phyloP scores from a whole-genome alignment of 176 grass and related monocot genomes.

The Alopecurus myosuroides region DNA sequence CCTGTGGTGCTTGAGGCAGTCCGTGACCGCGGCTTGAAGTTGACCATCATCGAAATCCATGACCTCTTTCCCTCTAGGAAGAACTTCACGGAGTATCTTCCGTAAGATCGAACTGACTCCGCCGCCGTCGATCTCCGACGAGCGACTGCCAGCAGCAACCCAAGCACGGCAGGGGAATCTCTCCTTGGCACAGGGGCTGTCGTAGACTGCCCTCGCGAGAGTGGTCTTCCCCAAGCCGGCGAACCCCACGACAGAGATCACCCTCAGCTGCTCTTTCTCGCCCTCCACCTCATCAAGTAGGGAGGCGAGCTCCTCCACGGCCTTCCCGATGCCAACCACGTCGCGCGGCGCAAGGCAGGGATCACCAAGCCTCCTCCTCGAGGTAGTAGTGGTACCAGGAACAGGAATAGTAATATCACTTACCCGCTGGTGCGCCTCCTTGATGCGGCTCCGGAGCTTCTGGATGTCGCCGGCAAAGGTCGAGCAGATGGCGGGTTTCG shows the following conservation, averaged over 20 bases:
- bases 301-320: not conserved
- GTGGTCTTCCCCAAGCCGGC: conserved; percentile 25
- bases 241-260: conserved; percentile 11
- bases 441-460: not conserved
- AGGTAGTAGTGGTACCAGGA: not conserved
- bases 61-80: not conserved
- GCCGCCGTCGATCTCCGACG: not conserved
- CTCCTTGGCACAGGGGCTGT: not conserved
- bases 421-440: not conserved
- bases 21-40: not conserved
- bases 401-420: not conserved
- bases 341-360: no score
- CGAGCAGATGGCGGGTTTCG: not conserved
- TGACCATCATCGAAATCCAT: conserved; percentile 6
- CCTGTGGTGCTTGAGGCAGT: conserved; percentile 6
- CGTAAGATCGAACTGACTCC: not conserved
- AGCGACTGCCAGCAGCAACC: not conserved
- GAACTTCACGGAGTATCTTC: conserved; percentile 3
- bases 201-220: not conserved
- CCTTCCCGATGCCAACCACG: not conserved
- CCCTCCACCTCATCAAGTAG: not conserved
- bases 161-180: not conserved
- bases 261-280: not conserved
- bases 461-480: not conserved
- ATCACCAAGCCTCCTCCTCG: not conserved